Percentiles rank a stretch among this genome's conserved stretches.
phyloP scores from a whole-genome alignment of 2,329 filamentous ascomycete species.

The Camptophora hylomeconis region DNA sequence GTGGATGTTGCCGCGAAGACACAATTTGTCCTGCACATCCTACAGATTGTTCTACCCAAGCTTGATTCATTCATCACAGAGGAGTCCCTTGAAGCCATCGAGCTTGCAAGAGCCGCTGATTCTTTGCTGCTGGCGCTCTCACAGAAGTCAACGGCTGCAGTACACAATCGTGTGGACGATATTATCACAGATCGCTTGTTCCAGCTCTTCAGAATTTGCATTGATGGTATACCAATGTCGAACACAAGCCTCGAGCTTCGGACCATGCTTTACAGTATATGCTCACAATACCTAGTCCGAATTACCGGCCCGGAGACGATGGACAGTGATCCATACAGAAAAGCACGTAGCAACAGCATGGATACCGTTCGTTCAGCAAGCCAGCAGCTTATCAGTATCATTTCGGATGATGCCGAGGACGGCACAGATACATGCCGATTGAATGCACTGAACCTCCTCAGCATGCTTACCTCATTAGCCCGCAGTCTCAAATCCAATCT shows the following conservation, averaged over 20 bases:
- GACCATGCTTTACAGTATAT: conserved; percentile 81
- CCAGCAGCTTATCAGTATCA: conserved; percentile 66
- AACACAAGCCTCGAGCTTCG: conserved; percentile 59
- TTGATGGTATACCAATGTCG: conserved; percentile 62
- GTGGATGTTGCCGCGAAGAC: conserved; percentile 60
- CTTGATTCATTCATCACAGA: conserved; percentile 64
- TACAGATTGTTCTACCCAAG: conserved; percentile 79
- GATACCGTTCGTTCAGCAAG: conserved; percentile 69
- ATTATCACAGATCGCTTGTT: conserved; percentile 79
- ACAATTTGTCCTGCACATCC: conserved; percentile 68
- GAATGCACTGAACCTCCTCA: conserved; percentile 73
- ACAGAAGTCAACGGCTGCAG: conserved; percentile 20
- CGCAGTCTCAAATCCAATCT: conserved; percentile 58
- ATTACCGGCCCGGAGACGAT: conserved; percentile 38
- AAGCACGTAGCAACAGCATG: conserved; percentile 38
- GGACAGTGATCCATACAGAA: conserved; percentile 33
- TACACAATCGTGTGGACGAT: conserved; percentile 42
- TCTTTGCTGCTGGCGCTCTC: conserved; percentile 37
- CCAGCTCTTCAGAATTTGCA: conserved; percentile 77
- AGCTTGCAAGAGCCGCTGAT: conserved; percentile 66
- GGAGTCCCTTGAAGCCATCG: conserved; percentile 55
- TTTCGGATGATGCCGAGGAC: conserved; percentile 87
- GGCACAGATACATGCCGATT: conserved; percentile 72
- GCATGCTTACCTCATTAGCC: conserved; percentile 61
- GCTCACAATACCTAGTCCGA: conserved; percentile 69